Evolutionary conservation across 2,329 filamentous ascomycete genomes (phyloP).

Genomic region (Diaporthe nobilis): DNA sequence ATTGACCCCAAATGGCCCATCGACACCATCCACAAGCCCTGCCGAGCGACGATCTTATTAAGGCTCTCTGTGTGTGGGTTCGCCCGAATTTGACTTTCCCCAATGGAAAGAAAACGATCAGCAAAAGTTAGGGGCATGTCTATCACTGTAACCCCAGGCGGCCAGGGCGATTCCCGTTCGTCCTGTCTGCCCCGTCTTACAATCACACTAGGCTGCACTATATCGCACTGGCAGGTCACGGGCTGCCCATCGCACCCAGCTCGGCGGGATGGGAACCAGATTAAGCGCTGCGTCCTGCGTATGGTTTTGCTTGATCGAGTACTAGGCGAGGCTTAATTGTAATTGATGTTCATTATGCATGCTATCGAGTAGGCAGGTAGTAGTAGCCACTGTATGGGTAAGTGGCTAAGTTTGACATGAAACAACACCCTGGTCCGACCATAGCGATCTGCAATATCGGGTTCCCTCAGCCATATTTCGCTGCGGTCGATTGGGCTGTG

Average conservation of each 20-base stretch:
- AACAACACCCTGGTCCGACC: constrained; percentile 10
- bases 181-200: not conserved
- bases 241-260: constrained; percentile 17
- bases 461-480: not conserved
- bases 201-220: constrained; percentile 3
- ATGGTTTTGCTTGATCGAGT: not conserved
- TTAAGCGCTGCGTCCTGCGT: constrained; percentile 1
- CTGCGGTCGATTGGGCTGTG: constrained; percentile 7
- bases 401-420: constrained; percentile 29
- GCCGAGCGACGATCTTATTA: constrained; percentile 10
- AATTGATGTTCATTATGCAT: constrained; percentile 30
- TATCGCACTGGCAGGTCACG: constrained; percentile 17
- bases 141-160: constrained; percentile 10
- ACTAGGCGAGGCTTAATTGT: constrained; percentile 19
- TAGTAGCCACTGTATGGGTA: constrained; percentile 19
- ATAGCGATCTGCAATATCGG: constrained; percentile 28
- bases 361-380: constrained; percentile 23
- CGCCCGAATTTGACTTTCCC: not conserved
- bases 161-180: constrained; percentile 9
- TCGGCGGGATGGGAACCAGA: constrained; percentile 6
- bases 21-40: not conserved
- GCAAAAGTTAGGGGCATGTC: not conserved
- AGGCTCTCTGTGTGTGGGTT: not conserved
- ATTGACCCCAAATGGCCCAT: not conserved
- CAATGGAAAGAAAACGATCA: not conserved